A percentile compares a stretch with the other conserved stretches of the same genome.
Conservation (phyloP, 176 grass and related monocot genomes). For the Themeda triandra region DNA sequence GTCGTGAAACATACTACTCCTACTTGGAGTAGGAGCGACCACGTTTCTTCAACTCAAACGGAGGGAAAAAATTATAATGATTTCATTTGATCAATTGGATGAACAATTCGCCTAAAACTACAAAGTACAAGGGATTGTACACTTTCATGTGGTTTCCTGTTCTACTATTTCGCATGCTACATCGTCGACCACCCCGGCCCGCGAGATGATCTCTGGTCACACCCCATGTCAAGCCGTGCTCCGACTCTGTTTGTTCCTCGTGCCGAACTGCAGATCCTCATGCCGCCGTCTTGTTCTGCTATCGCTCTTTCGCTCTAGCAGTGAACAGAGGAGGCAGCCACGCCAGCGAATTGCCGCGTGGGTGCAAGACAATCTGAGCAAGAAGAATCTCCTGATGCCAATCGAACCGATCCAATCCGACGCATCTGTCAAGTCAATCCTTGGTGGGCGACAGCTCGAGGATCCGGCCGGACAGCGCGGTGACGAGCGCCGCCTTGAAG, state of each 20-base stretch:
- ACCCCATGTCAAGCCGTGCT: background rate
- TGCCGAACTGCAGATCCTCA: background rate
- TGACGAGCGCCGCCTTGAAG: conserved; percentile 70
- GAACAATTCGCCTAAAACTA: background rate
- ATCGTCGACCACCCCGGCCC: background rate
- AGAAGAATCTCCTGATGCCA: background rate
- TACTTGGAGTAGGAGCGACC: background rate
- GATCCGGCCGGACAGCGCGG: conserved; percentile 67
- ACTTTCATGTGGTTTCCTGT: background rate
- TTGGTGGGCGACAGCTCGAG: conserved; percentile 59
- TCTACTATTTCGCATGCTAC: background rate
- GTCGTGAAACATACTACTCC: background rate
- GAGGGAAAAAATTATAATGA: background rate
- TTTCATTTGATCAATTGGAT: background rate
- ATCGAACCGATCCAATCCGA: background rate
- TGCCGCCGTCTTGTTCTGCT: too few species aligned
- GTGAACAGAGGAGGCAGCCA: background rate
- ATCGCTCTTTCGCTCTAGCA: background rate
- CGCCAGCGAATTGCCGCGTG: background rate
- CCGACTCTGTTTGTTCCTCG: background rate
- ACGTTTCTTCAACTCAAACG: background rate
- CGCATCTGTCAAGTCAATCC: background rate
- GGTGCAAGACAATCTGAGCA: background rate
- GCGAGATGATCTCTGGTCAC: background rate
- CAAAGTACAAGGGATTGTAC: background rate